phyloP scores from a whole-genome alignment of 352 stramenopile genomes.

The Phytophthora agathidicida region DNA sequence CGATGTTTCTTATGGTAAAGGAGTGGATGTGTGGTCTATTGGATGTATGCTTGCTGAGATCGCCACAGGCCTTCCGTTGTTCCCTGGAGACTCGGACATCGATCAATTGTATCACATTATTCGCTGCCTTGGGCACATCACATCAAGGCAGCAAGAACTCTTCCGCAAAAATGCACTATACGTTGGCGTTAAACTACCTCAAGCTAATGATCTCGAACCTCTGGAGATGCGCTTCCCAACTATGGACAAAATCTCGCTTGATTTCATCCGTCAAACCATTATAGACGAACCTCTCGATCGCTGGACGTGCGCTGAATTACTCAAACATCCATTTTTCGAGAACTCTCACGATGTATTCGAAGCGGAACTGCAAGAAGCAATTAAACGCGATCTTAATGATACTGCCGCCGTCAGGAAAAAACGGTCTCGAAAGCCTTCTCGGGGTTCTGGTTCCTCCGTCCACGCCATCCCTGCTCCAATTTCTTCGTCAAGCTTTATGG shows the following conservation, averaged over 20 bases:
- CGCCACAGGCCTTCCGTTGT: conserved; percentile 95
- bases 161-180: conserved; percentile 87
- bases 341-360: conserved; percentile 63
- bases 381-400: conserved; percentile 68
- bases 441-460: conserved; percentile 7
- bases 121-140: conserved; percentile 74
- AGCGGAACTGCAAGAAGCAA: conserved; percentile 71
- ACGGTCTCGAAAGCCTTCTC: conserved; percentile 49
- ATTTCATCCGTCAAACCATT: conserved; percentile 79
- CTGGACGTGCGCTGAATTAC: conserved; percentile 79
- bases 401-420: conserved; percentile 69
- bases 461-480: conserved; percentile 12
- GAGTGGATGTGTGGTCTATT: conserved; percentile 97
- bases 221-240: conserved; percentile 69
- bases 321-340: conserved; percentile 79
- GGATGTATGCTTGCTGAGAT: conserved; percentile 97
- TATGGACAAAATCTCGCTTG: conserved; percentile 66
- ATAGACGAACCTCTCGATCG: conserved; percentile 78
- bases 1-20: conserved; percentile 93
- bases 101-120: conserved; percentile 93
- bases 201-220: conserved; percentile 60
- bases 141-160: conserved; percentile 76
- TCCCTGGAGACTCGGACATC: conserved; percentile 97
- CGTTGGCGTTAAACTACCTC: conserved; percentile 76
- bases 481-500: conserved; percentile 18